phyloP scores from a whole-genome alignment of 345 rosid genomes.

The Raphanus sativus region DNA sequence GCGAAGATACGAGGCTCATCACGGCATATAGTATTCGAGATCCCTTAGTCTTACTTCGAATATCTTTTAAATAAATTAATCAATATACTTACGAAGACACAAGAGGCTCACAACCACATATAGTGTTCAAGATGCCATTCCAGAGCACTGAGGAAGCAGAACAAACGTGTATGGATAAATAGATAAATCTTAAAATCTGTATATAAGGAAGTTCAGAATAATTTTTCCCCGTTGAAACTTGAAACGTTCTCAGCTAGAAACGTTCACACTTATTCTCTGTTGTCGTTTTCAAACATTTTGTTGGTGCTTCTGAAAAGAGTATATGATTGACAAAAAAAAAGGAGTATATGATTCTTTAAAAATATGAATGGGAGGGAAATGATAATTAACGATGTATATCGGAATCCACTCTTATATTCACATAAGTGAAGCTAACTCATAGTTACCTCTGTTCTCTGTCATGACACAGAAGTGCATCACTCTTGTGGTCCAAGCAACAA shows the following conservation, averaged over 20 bases:
- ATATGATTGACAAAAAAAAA: too few relatives aligned
- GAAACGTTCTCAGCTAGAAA: neutral
- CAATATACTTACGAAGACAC: too few relatives aligned
- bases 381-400: neutral
- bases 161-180: neutral
- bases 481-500: neutral
- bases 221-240: neutral
- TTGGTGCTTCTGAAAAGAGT: neutral
- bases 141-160: neutral
- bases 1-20: too few relatives aligned
- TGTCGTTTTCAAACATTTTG: neutral
- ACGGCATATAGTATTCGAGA: too few relatives aligned
- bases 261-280: neutral
- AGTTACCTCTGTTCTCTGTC: neutral
- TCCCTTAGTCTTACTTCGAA: too few relatives aligned
- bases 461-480: neutral
- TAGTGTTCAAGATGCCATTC: neutral
- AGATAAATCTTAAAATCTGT: neutral
- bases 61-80: too few relatives aligned
- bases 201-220: neutral
- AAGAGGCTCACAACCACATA: neutral
- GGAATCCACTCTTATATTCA: neutral
- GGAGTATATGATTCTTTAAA: neutral
- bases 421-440: neutral
- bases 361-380: neutral